These are phyloP conservation scores for Telfairia occidentalis DNA, from an alignment of 331 rosid species.

Conservation along the genomic window DNA sequence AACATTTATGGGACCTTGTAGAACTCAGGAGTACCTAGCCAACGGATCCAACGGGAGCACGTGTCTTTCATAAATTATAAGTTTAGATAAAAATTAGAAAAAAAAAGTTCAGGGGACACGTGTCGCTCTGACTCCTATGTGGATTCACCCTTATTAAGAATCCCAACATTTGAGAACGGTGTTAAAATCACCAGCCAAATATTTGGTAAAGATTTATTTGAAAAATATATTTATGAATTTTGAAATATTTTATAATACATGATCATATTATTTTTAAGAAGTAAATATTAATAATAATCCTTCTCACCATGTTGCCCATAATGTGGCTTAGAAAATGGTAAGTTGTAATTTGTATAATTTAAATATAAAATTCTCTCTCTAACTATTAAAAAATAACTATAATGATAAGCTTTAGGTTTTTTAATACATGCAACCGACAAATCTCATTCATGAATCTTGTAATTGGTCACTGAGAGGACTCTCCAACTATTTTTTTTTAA, in stretches of 20 bases:
- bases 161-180: no score
- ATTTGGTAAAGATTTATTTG: neutral
- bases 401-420: neutral
- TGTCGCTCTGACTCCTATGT: no score
- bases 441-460: neutral
- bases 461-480: neutral
- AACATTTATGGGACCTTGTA: no score
- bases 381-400: neutral
- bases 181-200: neutral
- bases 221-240: no score
- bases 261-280: neutral
- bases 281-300: neutral
- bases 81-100: no score
- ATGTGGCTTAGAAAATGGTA: neutral
- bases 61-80: no score
- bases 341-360: neutral
- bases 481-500: neutral
- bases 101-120: no score
- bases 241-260: neutral
- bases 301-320: neutral
- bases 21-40: no score
- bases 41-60: no score
- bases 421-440: neutral
- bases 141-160: no score
- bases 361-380: neutral